Evolutionary conservation across 768 basidiomycete genomes (phyloP).

Genomic region (Xerocomus brunneocitrinus): DNA sequence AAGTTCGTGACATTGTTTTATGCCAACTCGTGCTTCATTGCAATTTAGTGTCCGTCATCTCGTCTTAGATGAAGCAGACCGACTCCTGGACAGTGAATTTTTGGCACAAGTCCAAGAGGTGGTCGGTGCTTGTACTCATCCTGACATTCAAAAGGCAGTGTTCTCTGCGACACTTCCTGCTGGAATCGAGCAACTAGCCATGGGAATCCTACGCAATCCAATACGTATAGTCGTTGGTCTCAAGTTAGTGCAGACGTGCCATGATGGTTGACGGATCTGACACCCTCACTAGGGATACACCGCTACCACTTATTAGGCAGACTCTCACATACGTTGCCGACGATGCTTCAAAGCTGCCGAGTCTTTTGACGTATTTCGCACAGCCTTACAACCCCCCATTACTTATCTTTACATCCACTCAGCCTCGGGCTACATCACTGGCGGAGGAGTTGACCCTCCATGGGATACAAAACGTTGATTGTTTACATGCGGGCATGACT

Average conservation of each 20-base stretch:
- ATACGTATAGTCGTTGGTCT: conserved; percentile 94
- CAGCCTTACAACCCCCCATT: conserved; percentile 87
- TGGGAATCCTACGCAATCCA: conserved; percentile 79
- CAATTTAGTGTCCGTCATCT: conserved; percentile 71
- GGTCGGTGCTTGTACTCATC: conserved; percentile 66
- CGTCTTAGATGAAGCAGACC: conserved; percentile 87
- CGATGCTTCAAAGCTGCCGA: conserved; percentile 91
- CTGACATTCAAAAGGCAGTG: conserved; percentile 75
- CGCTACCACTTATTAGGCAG: conserved; percentile 86
- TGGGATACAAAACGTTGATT: conserved; percentile 77
- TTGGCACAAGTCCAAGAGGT: conserved; percentile 86
- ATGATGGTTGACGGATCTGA: conserved; percentile 12
- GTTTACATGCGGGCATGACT: conserved; percentile 86
- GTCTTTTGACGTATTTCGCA: conserved; percentile 72
- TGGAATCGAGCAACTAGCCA: conserved; percentile 79
- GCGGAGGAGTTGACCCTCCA: conserved; percentile 79
- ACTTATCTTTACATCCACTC: conserved; percentile 87
- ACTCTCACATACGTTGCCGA: conserved; percentile 88
- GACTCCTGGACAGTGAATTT: conserved; percentile 88
- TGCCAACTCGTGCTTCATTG: conserved; percentile 6
- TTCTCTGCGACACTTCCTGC: conserved; percentile 95
- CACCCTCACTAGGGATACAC: conserved; percentile 68
- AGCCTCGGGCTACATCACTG: conserved; percentile 76
- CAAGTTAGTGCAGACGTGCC: conserved; percentile 55
- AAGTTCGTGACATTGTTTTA: conserved; percentile 51